Conservation (phyloP, 2,329 filamentous ascomycete species). For the Cercospora berteroae region DNA sequence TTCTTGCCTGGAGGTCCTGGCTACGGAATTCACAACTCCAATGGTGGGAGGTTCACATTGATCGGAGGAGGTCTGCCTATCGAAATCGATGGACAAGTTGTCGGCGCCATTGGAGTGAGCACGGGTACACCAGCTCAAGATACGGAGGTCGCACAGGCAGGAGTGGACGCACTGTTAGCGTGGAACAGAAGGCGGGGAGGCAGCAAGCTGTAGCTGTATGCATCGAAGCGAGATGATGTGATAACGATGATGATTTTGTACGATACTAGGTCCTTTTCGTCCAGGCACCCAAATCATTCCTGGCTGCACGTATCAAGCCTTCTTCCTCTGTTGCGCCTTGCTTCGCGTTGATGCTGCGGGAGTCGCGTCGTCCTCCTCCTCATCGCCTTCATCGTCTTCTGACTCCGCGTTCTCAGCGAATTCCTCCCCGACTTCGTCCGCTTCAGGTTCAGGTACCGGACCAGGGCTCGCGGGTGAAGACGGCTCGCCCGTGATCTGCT, state of each 20-base stretch:
- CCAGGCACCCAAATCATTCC: neutral
- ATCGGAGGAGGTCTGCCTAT: constrained; percentile 57
- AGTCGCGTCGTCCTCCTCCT: constrained; percentile 27
- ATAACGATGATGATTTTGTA: constrained; percentile 1
- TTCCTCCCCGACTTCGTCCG: constrained; percentile 13
- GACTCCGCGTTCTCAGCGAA: constrained; percentile 30
- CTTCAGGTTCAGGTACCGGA: neutral
- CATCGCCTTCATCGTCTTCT: constrained; percentile 24
- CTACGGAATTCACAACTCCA: constrained; percentile 53
- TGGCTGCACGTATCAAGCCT: constrained; percentile 25
- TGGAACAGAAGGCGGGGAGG: constrained; percentile 38
- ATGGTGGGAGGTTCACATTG: constrained; percentile 54
- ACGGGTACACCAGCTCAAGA: constrained; percentile 57
- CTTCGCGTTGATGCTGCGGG: constrained; percentile 43
- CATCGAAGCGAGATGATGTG: neutral
- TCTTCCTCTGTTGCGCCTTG: constrained; percentile 43
- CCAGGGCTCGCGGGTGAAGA: constrained; percentile 13
- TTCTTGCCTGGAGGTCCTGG: constrained; percentile 55
- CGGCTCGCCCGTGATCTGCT: constrained; percentile 51
- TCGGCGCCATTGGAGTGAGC: constrained; percentile 56
- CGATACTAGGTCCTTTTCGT: constrained; percentile 8
- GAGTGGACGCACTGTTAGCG: constrained; percentile 50
- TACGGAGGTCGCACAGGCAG: constrained; percentile 53
- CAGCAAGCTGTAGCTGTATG: constrained; percentile 37
- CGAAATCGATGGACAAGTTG: constrained; percentile 48